Evolutionary conservation across 495 filamentous ascomycete genomes (phyloP).

Genomic region (Daldinia loculata): DNA sequence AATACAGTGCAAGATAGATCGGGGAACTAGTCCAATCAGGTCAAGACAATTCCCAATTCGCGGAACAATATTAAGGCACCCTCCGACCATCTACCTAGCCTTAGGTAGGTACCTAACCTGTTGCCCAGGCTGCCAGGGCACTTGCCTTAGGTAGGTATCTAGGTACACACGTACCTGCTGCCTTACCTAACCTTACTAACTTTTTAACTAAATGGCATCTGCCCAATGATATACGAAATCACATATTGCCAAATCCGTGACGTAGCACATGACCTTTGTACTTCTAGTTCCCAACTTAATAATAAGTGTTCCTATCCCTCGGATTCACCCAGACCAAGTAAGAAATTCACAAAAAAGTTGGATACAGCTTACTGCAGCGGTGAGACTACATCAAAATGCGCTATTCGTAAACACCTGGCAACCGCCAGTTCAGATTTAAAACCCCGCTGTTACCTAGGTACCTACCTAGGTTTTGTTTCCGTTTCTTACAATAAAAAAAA

Average conservation of each 20-base stretch:
- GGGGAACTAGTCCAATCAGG: constrained; percentile 24
- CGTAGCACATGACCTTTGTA: constrained; percentile 38
- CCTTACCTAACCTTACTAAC: not conserved
- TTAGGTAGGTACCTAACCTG: too few relatives aligned
- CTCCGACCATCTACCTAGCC: constrained; percentile 11
- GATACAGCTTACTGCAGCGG: constrained; percentile 15
- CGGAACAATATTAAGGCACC: constrained; percentile 32
- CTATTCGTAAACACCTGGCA: not conserved
- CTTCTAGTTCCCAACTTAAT: constrained; percentile 6
- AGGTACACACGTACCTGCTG: too few relatives aligned
- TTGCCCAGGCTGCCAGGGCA: too few relatives aligned
- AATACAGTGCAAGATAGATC: constrained; percentile 22
- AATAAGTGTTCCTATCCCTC: constrained; percentile 28
- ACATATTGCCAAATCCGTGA: constrained; percentile 25
- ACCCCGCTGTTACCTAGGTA: not conserved
- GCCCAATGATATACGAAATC: constrained; percentile 10
- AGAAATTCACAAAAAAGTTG: constrained; percentile 18
- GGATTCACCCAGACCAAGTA: constrained; percentile 20
- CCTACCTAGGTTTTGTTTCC: not conserved
- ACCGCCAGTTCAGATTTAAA: not conserved
- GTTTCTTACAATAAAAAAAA: too few relatives aligned
- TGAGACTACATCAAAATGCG: not conserved
- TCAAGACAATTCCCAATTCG: constrained; percentile 26
- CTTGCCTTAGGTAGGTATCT: too few relatives aligned
- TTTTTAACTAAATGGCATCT: not conserved